phyloP scores from a whole-genome alignment of 164 flowering plant genomes.

The Vitis vinifera region ASM3070453v1 NC_081821.1:4749501-4750000 shows the following conservation, averaged over 20 bases:
- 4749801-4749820: neutral
- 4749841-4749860: conserved; percentile 19
- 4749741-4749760: no score
- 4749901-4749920: conserved; percentile 15
- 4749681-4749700: neutral
- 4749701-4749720: no score
- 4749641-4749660: neutral
- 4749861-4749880: conserved; percentile 15
- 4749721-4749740: no score
- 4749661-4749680: neutral
- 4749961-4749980: conserved; percentile 25
- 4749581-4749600: conserved; percentile 2
- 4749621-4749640: conserved; percentile 2
- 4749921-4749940: conserved; percentile 13
- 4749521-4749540: neutral
- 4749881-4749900: conserved; percentile 27
- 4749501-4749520: neutral
- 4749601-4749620: conserved; percentile 20
- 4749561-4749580: conserved; percentile 1
- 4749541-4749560: neutral
- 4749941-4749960: conserved; percentile 39
- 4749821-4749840: no score
- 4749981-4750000: conserved; percentile 32
- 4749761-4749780: no score
- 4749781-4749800: neutral